Conservation (phyloP, 495 filamentous ascomycete species). For the Pyrenula aspistea region DNA sequence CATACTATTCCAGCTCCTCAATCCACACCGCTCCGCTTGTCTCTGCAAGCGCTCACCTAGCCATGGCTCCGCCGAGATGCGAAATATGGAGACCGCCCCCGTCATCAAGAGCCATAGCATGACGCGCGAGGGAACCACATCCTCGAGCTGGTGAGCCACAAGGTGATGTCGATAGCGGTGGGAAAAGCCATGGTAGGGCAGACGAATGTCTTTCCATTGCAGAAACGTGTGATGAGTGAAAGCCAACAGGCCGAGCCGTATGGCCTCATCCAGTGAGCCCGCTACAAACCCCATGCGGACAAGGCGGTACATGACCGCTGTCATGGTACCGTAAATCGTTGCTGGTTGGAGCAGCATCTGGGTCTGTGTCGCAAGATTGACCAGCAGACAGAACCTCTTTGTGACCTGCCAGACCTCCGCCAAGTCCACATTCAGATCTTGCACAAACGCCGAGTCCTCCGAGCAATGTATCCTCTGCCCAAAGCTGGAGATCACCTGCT, state of each 20-base stretch:
- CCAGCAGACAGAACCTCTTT: conserved; percentile 19
- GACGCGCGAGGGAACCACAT: conserved; percentile 3
- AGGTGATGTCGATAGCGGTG: conserved; percentile 8
- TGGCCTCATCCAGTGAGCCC: conserved; percentile 17
- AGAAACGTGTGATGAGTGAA: conserved; percentile 27
- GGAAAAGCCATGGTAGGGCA: conserved; percentile 15
- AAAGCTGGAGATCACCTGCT: neutral
- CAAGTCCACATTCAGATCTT: conserved; percentile 4
- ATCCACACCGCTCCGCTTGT: neutral
- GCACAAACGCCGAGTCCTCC: neutral
- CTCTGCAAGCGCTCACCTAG: neutral
- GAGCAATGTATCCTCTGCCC: neutral
- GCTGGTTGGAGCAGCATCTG: conserved; percentile 13
- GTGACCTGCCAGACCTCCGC: conserved; percentile 17
- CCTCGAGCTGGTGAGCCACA: neutral
- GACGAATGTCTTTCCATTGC: conserved; percentile 17
- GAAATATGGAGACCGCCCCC: conserved; percentile 20
- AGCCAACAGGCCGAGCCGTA: conserved; percentile 26
- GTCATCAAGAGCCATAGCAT: conserved; percentile 26
- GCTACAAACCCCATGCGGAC: conserved; percentile 16
- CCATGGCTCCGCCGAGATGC: neutral
- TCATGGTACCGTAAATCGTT: conserved; percentile 21
- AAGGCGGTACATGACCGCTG: conserved; percentile 29
- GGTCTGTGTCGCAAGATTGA: conserved; percentile 19
- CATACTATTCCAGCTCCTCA: neutral